These are phyloP conservation scores for Carex littledalei DNA, from an alignment of 176 grass and related monocot genomes.

Conservation along the genomic window DNA sequence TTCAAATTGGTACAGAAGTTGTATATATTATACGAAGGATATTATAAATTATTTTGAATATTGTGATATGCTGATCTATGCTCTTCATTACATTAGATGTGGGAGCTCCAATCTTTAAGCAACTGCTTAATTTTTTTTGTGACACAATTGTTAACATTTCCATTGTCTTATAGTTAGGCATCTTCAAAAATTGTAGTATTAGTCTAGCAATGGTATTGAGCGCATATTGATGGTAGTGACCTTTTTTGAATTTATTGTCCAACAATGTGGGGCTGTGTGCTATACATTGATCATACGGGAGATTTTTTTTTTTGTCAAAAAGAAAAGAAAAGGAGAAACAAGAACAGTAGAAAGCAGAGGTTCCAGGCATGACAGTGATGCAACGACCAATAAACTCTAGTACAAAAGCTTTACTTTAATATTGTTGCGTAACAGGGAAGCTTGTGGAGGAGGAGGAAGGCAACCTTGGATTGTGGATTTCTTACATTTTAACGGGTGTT, in stretches of 20 bases:
- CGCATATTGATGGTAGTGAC: not conserved
- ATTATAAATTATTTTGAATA: not conserved
- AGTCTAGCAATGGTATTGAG: not conserved
- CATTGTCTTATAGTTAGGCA: not conserved
- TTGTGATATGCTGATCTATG: not conserved
- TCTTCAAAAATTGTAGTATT: not conserved
- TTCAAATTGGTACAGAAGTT: too few relatives aligned
- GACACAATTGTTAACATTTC: not conserved
- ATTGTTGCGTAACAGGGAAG: slow-evolving; percentile 58
- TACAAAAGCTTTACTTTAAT: not conserved
- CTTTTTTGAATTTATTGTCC: not conserved
- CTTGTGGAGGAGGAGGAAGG: slow-evolving; percentile 98
- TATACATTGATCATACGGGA: not conserved
- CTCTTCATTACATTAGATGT: not conserved
- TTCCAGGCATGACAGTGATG: slow-evolving; percentile 19
- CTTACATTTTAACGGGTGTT: slow-evolving; percentile 92
- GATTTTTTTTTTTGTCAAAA: slow-evolving; percentile 20
- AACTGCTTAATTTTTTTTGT: not conserved
- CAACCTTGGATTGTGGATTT: slow-evolving; percentile 84
- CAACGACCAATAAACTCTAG: slow-evolving; percentile 9
- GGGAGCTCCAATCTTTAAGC: not conserved
- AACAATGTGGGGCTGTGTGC: not conserved
- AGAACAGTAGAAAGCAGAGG: not conserved
- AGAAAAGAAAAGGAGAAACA: not conserved
- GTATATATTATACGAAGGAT: too few relatives aligned